Evolutionary conservation across 2,329 filamentous ascomycete species (phyloP), one percentile per base, ranked within the genome.

Genomic region (Exserohilum turcica): DNA sequence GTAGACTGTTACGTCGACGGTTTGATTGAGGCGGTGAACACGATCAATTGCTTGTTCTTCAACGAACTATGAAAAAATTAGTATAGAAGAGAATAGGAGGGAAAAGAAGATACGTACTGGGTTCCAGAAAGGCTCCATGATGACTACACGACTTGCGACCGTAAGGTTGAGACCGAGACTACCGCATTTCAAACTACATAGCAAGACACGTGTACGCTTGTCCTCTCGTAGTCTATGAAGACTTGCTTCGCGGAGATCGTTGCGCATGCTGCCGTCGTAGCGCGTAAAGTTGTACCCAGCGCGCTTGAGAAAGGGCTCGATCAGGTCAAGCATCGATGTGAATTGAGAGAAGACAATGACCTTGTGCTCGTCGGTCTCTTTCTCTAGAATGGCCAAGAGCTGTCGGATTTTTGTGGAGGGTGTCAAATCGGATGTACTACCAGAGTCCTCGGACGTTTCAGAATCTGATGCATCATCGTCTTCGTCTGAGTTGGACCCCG

Each of bases 301-400:
- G 43, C 86, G 82, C 39, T 83, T 82, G 54, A 99, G 81, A 76
- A 97, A 97, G 2, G 94, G 94, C 72, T 97, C 92, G 58, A 99
- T 87, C 24, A 97, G 86, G 77, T 97, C 90, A 39, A 99, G 86
- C 94, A 99, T 99, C 0, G 91, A 94, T 0, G 94, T 99, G 77
- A 99, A 99, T 67, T 97, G 91, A 1, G 92, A 96, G 77, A 99
- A 99, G 59, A 99, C 92, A 67, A 99, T 99, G 71, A 96, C 96
- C 72, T 99, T 99, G 82, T 96, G 91, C 54, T 91, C 82, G 1
- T 82, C 79, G 0, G 87, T 86, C 74, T 99, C 94, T 38, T 85
- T 85, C 59, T 86, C 84, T 7, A 99, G 84, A 45, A 99, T 90
- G 56, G 86, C 82, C 68, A 96, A 84, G 16, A 97, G 82, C 64